Conservation (phyloP, 139 green algal genomes). For the Spirogloea muscicola region DNA sequence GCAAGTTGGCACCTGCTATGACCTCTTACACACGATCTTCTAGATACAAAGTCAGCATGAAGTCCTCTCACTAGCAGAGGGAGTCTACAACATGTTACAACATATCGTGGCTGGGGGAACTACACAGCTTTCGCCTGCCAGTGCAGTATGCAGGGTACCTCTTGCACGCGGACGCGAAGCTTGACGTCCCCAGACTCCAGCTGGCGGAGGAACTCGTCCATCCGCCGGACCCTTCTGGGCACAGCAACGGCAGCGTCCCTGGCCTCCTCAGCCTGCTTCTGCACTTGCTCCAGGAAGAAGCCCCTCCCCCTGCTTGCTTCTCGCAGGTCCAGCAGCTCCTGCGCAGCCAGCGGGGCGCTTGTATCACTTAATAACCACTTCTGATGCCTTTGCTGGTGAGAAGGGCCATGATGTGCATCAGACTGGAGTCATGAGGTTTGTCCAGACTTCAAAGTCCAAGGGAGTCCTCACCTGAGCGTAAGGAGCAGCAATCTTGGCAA, state of each 20-base stretch:
- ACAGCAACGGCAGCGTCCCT: conserved; percentile 13
- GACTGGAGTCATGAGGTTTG: no score
- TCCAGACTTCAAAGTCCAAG: no score
- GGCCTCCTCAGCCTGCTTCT: conserved; percentile 40
- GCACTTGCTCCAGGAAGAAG: conserved; percentile 34
- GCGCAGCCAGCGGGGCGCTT: no score
- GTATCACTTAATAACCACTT: no score
- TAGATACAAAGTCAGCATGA: background rate
- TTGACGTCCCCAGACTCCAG: conserved; percentile 89
- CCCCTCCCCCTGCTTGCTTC: conserved; percentile 3
- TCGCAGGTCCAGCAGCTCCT: conserved; percentile 46
- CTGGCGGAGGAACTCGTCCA: conserved; percentile 29
- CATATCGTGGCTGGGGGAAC: background rate
- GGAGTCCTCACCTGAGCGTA: conserved; percentile 88
- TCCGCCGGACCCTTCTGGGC: conserved; percentile 22
- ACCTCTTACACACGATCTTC: background rate
- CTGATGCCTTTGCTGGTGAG: no score
- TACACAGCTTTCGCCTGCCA: background rate
- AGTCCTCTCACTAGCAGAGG: background rate
- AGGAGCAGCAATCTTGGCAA: conserved; percentile 87
- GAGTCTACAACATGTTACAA: no score
- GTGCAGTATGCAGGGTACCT: conserved; percentile 54
- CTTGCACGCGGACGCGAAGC: conserved; percentile 75
- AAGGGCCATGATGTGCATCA: no score
- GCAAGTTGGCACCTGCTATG: background rate